Evolutionary conservation across 306 rosid genomes (phyloP).

Genomic region (barrel medic (Medicago truncatula)): MtrunA17r5.0-ANR NC_053045.1:14105001-14105500

Average conservation of each 20-base stretch:
- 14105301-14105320: background rate
- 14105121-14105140: too few species aligned
- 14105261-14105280: background rate
- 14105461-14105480: slow-evolving; percentile 86
- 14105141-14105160: too few species aligned
- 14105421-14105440: slow-evolving; percentile 94
- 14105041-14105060: slow-evolving; percentile 92
- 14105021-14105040: slow-evolving; percentile 96
- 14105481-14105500: slow-evolving; percentile 98
- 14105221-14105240: background rate
- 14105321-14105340: slow-evolving; percentile 77
- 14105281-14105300: background rate
- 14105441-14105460: slow-evolving; percentile 85
- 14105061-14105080: slow-evolving; percentile 52
- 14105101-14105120: too few species aligned
- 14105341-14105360: slow-evolving; percentile 96
- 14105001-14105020: slow-evolving; percentile 86
- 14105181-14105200: background rate
- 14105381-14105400: slow-evolving; percentile 80
- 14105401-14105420: slow-evolving; percentile 93
- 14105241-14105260: background rate
- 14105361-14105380: slow-evolving; percentile 94
- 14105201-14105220: background rate
- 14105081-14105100: background rate
- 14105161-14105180: too few species aligned